phyloP scores from a whole-genome alignment of 2,329 filamentous ascomycete genomes.

The Atkinsonella hypoxylon region DNA sequence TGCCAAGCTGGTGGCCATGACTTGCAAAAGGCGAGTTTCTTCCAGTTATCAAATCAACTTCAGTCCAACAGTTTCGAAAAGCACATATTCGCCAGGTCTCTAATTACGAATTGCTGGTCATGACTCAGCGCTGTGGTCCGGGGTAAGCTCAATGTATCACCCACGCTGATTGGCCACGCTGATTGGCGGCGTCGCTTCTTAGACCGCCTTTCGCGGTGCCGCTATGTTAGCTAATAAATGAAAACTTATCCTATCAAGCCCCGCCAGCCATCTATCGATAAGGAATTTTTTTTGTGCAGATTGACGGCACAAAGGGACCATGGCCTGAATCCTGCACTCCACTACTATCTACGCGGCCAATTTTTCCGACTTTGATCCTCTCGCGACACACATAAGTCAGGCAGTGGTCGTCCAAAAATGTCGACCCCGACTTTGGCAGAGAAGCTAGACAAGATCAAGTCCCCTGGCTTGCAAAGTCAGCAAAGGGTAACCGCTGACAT shows the following conservation, averaged over 20 bases:
- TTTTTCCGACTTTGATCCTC: neutral
- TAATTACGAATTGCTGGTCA: too few relatives aligned
- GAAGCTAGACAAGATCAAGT: slow-evolving; percentile 94
- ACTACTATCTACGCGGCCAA: neutral
- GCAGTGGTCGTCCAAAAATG: slow-evolving; percentile 14
- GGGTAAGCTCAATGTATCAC: too few relatives aligned
- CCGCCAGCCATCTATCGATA: slow-evolving; percentile 10
- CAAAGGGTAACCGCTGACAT: slow-evolving; percentile 59
- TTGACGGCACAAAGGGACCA: neutral
- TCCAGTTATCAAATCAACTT: too few relatives aligned
- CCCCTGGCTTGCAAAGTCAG: slow-evolving; percentile 90
- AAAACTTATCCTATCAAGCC: slow-evolving; percentile 9
- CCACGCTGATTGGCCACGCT: too few relatives aligned
- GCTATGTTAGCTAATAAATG: too few relatives aligned
- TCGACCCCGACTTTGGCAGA: slow-evolving; percentile 55
- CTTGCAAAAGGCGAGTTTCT: too few relatives aligned
- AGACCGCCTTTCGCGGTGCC: too few relatives aligned
- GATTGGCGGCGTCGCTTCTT: too few relatives aligned
- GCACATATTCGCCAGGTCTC: too few relatives aligned
- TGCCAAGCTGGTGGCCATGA: too few relatives aligned
- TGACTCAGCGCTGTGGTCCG: too few relatives aligned
- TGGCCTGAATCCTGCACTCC: slow-evolving; percentile 4
- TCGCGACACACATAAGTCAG: neutral
- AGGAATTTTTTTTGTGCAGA: slow-evolving; percentile 12
- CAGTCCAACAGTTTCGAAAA: too few relatives aligned